Base-by-base conservation (phyloP, 2,329 filamentous ascomycete species). In the Fonsecaea pugnacius region DNA sequence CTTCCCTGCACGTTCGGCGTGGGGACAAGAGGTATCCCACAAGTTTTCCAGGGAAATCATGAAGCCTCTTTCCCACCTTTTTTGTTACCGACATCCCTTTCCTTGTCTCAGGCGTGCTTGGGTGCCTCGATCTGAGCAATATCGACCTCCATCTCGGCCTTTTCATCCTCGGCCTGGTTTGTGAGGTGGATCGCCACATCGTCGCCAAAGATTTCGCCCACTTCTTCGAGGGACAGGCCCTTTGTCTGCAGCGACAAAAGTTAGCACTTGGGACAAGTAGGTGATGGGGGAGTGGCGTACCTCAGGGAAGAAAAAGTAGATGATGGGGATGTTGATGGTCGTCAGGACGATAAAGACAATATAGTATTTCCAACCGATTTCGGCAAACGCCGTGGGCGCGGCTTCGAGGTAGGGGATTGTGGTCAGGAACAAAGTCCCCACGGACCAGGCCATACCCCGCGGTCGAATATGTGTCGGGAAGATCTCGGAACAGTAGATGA, bases 281-380 rank as follows among this genome's bases (percentile, higher is more conserved):
- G 6, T 36, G 33, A 10, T 4, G 10, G 33, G 12, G 8, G 9
- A 14, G 33, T n/a, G 4, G 16, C 38, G n/a, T 40, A 40, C 38
- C 38, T 75, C 73, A 0, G 72, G 71, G 50, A 72, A 74, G 4
- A 64, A 43, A 51, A 72, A 69, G 59, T 61, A 74, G 2, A 68
- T 72, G 9, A 30, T 21, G 1, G 69, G 55, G 1, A 61, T 54
- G 3, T 71, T 51, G 53, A 74, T 72, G 16, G 72, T 43, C 7
- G 35, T 61, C 5, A 40, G 18, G 40, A 38, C 24, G 51, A 55
- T 62, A 67, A 57, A 71, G 2, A 73, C 64, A 9, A 75, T 58
- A 60, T 73, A 75, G 60, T 72, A 75, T 14, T 68, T 72, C 72
- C 72, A 74, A 4, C 71, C 70, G 38, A 74, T 73, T 21, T 71